Percentiles rank a stretch among this genome's conserved stretches.
Evolutionary conservation across 2,329 filamentous ascomycete species (phyloP).

Genomic region (Cladophialophora psammophila): DNA sequence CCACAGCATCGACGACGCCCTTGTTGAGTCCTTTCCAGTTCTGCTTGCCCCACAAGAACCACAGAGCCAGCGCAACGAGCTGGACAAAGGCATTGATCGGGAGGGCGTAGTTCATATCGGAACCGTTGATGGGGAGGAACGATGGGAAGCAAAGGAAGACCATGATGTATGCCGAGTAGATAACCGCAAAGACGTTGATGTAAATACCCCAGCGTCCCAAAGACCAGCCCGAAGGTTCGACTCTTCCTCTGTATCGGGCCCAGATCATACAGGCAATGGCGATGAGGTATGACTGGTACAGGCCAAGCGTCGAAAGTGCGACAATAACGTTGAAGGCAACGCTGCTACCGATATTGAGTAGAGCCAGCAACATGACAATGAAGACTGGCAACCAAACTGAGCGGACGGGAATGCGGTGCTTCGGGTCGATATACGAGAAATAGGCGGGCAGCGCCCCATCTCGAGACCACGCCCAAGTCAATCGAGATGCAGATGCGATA

Average conservation of each 20-base stretch:
- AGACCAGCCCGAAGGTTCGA: conserved; percentile 27
- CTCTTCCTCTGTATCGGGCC: conserved; percentile 39
- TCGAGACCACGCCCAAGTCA: conserved; percentile 60
- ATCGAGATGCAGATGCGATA: conserved; percentile 56
- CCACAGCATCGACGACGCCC: conserved; percentile 31
- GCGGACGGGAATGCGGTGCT: conserved; percentile 48
- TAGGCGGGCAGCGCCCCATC: conserved; percentile 56
- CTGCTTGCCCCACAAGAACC: conserved; percentile 35
- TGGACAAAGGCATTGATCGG: conserved; percentile 44
- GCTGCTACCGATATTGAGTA: conserved; percentile 51
- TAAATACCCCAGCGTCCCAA: conserved; percentile 42
- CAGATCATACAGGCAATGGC: conserved; percentile 34
- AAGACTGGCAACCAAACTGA: conserved; percentile 48
- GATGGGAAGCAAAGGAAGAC: conserved; percentile 47
- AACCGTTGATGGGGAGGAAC: conserved; percentile 44
- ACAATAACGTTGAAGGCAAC: conserved; percentile 51
- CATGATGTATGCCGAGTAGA: conserved; percentile 44
- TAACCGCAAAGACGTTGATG: conserved; percentile 48
- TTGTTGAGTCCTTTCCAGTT: conserved; percentile 35
- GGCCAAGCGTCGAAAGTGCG: conserved; percentile 47
- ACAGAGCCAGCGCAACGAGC: conserved; percentile 35
- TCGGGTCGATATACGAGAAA: conserved; percentile 47
- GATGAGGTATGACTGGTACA: conserved; percentile 48
- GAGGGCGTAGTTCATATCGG: conserved; percentile 50
- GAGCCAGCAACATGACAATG: conserved; percentile 47